These are phyloP conservation scores for Thraustotheca clavata DNA, from an alignment of 352 stramenopile genomes.

Conservation along the genomic window DNA sequence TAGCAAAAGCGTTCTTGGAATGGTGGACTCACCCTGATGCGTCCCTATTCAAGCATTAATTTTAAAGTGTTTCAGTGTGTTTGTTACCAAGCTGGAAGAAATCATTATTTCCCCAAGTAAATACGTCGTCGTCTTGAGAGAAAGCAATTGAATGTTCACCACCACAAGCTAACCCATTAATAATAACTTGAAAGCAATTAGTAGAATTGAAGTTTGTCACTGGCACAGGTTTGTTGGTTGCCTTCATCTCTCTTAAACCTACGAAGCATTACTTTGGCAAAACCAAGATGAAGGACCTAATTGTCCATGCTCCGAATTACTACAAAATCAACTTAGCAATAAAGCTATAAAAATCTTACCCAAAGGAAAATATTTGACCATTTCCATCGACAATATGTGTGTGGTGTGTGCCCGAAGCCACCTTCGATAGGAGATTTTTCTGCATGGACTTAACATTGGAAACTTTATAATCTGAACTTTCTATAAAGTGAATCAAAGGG, in stretches of 20 bases:
- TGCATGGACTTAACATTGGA: neutral
- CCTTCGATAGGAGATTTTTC: neutral
- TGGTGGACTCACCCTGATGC: too few relatives aligned
- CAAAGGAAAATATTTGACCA: conserved; percentile 15
- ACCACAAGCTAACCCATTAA: conserved; percentile 50
- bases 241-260: too few relatives aligned
- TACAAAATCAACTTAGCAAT: neutral
- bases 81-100: conserved; percentile 30
- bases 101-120: conserved; percentile 59
- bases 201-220: too few relatives aligned
- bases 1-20: conserved; percentile 20
- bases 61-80: too few relatives aligned
- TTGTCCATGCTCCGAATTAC: conserved; percentile 8
- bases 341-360: too few relatives aligned
- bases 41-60: too few relatives aligned
- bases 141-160: conserved; percentile 46
- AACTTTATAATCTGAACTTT: too few relatives aligned
- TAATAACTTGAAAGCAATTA: conserved; percentile 5
- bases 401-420: conserved; percentile 15
- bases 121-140: conserved; percentile 63
- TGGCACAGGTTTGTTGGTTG: too few relatives aligned
- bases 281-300: neutral
- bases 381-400: conserved; percentile 13
- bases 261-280: too few relatives aligned
- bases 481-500: neutral